Conservation (phyloP, 2,329 filamentous ascomycete genomes). For the Exophiala sideris region DNA sequence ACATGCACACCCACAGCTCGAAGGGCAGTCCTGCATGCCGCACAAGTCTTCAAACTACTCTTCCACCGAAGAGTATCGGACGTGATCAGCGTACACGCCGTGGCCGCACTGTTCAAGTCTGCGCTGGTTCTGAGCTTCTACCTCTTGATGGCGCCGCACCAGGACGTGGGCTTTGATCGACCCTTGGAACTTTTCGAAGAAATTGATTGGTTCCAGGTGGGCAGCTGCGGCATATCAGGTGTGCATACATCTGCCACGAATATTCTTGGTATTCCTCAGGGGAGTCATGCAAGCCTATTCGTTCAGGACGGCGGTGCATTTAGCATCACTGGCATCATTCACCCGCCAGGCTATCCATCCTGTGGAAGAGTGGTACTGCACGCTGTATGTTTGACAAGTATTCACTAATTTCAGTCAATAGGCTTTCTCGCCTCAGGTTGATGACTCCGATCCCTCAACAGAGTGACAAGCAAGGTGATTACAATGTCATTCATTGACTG, state of each 20-base stretch:
- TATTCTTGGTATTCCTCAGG: background rate
- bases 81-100: conserved; percentile 49
- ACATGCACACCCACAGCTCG: conserved; percentile 48
- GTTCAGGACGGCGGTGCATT: background rate
- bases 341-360: background rate
- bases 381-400: background rate
- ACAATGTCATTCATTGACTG: too few species aligned
- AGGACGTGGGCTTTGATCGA: background rate
- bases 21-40: conserved; percentile 49
- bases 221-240: conserved; percentile 26
- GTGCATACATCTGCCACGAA: background rate
- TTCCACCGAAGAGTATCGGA: conserved; percentile 51
- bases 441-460: too few species aligned
- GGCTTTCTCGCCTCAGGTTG: too few species aligned
- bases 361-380: background rate
- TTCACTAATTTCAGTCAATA: too few species aligned
- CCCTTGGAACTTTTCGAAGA: conserved; percentile 47
- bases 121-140: conserved; percentile 51
- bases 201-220: conserved; percentile 49
- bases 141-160: conserved; percentile 40
- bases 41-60: conserved; percentile 50
- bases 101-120: conserved; percentile 49
- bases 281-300: background rate
- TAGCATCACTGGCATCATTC: background rate
- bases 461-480: too few species aligned